Base-by-base conservation (phyloP, 371 early-diverging fungal species). In the Nematocida sp. region DNA sequence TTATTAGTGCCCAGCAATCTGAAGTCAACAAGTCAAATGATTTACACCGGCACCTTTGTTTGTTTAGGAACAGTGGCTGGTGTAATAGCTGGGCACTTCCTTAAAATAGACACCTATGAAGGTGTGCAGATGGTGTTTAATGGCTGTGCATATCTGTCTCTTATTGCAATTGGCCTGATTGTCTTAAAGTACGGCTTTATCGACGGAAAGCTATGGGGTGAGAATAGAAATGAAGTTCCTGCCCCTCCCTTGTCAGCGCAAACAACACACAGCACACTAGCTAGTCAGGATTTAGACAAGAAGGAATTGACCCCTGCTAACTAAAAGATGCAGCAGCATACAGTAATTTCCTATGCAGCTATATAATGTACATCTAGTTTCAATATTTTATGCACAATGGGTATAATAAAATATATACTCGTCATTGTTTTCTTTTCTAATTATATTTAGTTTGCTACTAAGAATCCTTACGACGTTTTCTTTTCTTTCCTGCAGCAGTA, bases 21-120 rank as follows among this genome's bases (percentile, higher is more conserved):
- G 11, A 86, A 84, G 61, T 75, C 88, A 4, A 87, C 89, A 1
- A 82, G 83, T 23, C 87, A 87, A 62, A 86, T 86, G 86, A 82
- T 88, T 9, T 88, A 87, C 62, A 61, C 76, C 7, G 89, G 89
- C 27, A 83, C 84, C 4, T 88, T 88, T 55, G 74, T 66, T 7
- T 86, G 84, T 25, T n/a, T 88, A 13, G 85, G 83, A 46, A 67
- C 84, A 25, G 57, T 87, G 23, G 39, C 85, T 20, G 83, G 86
- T 25, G 86, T 86, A 5, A 11, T 87, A 39, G 25, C 86, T 3
- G 82, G 52, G 9, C 6, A 40, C 42, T 74, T 57, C 73, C 84
- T n/a, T 52, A 83, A 52, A 56, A 75, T 71, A 42, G 60, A 47
- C 11, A 50, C 67, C 0, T 13, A n/a, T 45, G 61, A 50, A n/a